Evolutionary conservation across 164 flowering plant species (phyloP), one percentile per base, ranked within the genome.

Genomic region (Nelumbo lutea): DNA sequence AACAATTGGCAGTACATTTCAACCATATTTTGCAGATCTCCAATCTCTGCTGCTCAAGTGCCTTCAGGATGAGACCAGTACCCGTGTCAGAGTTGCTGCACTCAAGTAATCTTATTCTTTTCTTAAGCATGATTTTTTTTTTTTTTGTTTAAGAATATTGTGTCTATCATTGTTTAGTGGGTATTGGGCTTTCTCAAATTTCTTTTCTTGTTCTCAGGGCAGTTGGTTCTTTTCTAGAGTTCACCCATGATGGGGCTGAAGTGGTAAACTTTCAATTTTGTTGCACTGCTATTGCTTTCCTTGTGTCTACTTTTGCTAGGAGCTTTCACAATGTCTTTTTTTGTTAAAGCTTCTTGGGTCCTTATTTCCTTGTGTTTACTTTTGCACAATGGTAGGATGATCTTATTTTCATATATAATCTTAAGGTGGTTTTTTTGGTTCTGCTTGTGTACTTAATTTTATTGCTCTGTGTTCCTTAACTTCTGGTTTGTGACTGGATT

Each of bases 41-140:
- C 96, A 94, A 65, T 75, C 88, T 78, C 89, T 94, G 76, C 79
- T 94, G 46, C 88, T 94, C 44, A 94, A 91, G 76, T 90, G 93
- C 81, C 75, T 94, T 41, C 96, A 90, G 70, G 97, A 91, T 79
- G 98, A 94, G 79, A 81, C 88, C 45, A 94, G 97, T 83, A 85
- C 80, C 68, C 90, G 97, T 57, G 95, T 94, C 73, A 85, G 96
- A 83, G 87, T 91, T 77, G 98, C 98, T 68, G 96, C 98, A 68
- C 95, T 94, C 73, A 94, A 94, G 97, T 94, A 91, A 80, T 64
- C 6, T 51, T 13, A 4, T 55, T 62, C 9, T 39, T 66, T 27
- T 27, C 27, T 27, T 27, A 27, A 27, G 27, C 27, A 27, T 27
- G 27, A 27, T 0, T 27, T 27, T 27, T 27, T 27, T 27, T 27